phyloP scores from a whole-genome alignment of 2,329 filamentous ascomycete genomes.

The Exophiala spinifera region DNA sequence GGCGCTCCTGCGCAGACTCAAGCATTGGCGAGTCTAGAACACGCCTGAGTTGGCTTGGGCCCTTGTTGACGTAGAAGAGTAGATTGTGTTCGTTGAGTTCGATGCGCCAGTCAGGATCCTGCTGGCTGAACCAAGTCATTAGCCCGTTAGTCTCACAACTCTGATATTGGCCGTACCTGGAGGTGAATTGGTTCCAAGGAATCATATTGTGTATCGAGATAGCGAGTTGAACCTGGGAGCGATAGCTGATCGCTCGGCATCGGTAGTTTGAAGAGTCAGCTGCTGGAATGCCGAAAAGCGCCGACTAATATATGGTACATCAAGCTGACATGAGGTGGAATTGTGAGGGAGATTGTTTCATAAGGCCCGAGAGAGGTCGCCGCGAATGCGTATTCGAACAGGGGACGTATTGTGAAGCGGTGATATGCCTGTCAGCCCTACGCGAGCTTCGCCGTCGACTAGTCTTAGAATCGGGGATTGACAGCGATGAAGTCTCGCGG shows the following conservation, averaged over 20 bases:
- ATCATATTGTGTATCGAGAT: slow-evolving; percentile 18
- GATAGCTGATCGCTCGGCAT: background rate
- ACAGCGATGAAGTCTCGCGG: background rate
- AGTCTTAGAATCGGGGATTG: slow-evolving; percentile 7
- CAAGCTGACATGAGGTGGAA: slow-evolving; percentile 13
- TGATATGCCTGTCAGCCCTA: slow-evolving; percentile 24
- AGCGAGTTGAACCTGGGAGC: background rate
- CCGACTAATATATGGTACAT: slow-evolving; percentile 4
- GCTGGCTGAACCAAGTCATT: slow-evolving; percentile 5
- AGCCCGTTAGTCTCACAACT: too few relatives aligned
- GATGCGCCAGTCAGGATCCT: slow-evolving; percentile 14
- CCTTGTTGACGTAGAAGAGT: slow-evolving; percentile 10
- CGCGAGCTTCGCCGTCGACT: slow-evolving; percentile 6
- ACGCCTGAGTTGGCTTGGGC: slow-evolving; percentile 17
- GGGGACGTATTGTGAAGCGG: slow-evolving; percentile 3
- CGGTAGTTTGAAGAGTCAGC: background rate
- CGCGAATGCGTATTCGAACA: background rate
- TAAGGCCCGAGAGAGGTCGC: background rate
- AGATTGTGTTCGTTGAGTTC: slow-evolving; percentile 23
- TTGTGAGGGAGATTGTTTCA: background rate
- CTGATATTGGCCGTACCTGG: slow-evolving; percentile 1
- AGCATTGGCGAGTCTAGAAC: slow-evolving; percentile 23
- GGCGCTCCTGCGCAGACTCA: slow-evolving; percentile 24
- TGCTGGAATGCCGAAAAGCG: background rate
- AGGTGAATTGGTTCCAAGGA: slow-evolving; percentile 18